phyloP scores from a whole-genome alignment of 192 early-diverging fungal species.

The Coemansia sp. region DNA sequence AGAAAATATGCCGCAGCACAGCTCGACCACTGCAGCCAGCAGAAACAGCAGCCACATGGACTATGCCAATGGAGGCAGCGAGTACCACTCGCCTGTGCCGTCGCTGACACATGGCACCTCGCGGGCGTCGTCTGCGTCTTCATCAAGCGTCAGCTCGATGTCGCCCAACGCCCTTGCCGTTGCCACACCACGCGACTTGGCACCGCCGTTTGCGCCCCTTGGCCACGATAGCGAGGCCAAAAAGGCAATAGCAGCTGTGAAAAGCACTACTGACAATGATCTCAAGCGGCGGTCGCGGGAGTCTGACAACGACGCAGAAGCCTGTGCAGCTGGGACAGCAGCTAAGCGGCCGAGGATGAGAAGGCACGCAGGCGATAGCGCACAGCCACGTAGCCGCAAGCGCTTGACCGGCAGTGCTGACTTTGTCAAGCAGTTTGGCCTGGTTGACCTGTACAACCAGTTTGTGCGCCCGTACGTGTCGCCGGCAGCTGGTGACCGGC shows the following conservation, averaged over 20 bases:
- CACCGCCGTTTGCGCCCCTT: constrained; percentile 23
- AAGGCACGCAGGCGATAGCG: neutral
- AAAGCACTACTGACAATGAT: neutral
- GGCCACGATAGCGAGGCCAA: constrained; percentile 1
- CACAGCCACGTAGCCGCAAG: constrained; percentile 4
- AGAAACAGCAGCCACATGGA: constrained; percentile 1
- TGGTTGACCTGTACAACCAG: constrained; percentile 30
- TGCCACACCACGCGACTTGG: constrained; percentile 35
- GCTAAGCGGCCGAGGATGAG: constrained; percentile 11
- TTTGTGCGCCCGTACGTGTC: constrained; percentile 43
- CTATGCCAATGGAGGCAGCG: neutral
- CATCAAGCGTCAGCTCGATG: constrained; percentile 48
- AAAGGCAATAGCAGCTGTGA: neutral
- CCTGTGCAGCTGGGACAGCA: neutral
- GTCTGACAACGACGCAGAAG: neutral
- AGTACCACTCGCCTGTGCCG: constrained; percentile 34
- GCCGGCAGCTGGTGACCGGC: constrained; percentile 2
- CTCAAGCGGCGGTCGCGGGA: constrained; percentile 8
- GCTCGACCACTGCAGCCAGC: constrained; percentile 7
- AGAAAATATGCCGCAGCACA: neutral
- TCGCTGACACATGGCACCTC: constrained; percentile 40
- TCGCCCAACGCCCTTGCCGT: constrained; percentile 32
- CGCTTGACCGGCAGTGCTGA: constrained; percentile 35
- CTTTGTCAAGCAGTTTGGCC: constrained; percentile 41
- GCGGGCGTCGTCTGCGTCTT: constrained; percentile 44